Conservation (phyloP, 2,329 filamentous ascomycete species). For the Coniochaeta pulveracea region DNA sequence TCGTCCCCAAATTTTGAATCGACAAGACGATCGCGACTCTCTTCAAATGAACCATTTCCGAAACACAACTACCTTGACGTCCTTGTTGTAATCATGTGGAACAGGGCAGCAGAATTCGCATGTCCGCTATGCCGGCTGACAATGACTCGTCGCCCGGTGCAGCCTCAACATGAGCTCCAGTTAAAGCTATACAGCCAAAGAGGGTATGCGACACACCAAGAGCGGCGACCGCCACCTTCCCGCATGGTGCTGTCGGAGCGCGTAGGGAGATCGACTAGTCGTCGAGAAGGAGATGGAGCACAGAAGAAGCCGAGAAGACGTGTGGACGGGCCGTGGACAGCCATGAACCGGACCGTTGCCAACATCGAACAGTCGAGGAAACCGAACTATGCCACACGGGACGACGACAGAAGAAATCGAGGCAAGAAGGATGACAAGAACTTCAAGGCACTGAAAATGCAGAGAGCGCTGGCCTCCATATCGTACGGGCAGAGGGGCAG, state of each 20-base stretch:
- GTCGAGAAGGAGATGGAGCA: slow-evolving; percentile 13
- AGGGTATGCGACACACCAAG: slow-evolving; percentile 21
- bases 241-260: slow-evolving; percentile 48
- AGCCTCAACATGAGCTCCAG: not conserved
- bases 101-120: slow-evolving; percentile 1
- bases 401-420: slow-evolving; percentile 14
- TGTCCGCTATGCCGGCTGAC: slow-evolving; percentile 2
- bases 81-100: not conserved
- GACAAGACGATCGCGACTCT: not conserved
- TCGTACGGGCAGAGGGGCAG: slow-evolving; percentile 56
- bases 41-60: not conserved
- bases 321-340: slow-evolving; percentile 37
- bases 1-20: not conserved
- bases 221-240: slow-evolving; percentile 29
- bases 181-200: slow-evolving; percentile 15
- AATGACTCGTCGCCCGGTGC: not conserved
- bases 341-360: slow-evolving; percentile 44
- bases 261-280: slow-evolving; percentile 29
- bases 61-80: not conserved
- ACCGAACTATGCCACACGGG: slow-evolving; percentile 8
- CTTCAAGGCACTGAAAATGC: slow-evolving; percentile 90
- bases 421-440: slow-evolving; percentile 33
- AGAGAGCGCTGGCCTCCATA: slow-evolving; percentile 63
- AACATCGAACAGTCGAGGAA: slow-evolving; percentile 17
- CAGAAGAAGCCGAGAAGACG: slow-evolving; percentile 25